Conservation (phyloP, 2,329 filamentous ascomycete genomes). For the Colletotrichum cuscutae region DNA sequence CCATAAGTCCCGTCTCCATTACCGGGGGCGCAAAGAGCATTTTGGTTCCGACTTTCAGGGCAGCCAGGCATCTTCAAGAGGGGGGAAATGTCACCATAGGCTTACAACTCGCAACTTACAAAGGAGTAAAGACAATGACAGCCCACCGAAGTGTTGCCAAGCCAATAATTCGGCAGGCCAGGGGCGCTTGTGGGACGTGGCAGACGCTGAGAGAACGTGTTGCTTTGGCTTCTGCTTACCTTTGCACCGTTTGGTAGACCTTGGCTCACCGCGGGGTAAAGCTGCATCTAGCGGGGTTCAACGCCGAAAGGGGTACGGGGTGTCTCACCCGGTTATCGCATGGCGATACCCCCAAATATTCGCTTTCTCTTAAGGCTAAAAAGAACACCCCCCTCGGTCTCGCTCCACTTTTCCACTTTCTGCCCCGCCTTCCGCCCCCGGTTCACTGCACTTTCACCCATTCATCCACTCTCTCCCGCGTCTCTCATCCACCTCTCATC, state of each 20-base stretch:
- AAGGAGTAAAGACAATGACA: neutral
- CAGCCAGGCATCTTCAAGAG: neutral
- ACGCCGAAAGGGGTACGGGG: neutral
- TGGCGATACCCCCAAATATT: neutral
- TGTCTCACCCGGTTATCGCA: neutral
- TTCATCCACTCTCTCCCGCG: constrained; percentile 6
- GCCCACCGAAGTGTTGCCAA: constrained; percentile 16
- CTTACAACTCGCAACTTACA: neutral
- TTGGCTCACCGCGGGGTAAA: neutral
- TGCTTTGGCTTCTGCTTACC: neutral
- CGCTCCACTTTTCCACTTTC: neutral
- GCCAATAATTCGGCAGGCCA: constrained; percentile 33
- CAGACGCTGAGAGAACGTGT: constrained; percentile 14
- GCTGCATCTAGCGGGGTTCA: constrained; percentile 1
- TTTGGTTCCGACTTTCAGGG: no score
- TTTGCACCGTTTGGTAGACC: neutral
- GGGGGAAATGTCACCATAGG: neutral
- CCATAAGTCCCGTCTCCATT: neutral
- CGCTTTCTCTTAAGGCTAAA: neutral
- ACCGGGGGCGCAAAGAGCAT: neutral
- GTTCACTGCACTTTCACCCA: constrained; percentile 8
- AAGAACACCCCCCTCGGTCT: neutral
- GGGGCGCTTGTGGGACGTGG: constrained; percentile 27
- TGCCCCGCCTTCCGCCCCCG: constrained; percentile 6
- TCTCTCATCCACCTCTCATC: neutral